Evolutionary conservation across 2,329 filamentous ascomycete genomes (phyloP), one percentile per base, ranked within the genome.

Genomic region (Beauveria bassiana): DNA sequence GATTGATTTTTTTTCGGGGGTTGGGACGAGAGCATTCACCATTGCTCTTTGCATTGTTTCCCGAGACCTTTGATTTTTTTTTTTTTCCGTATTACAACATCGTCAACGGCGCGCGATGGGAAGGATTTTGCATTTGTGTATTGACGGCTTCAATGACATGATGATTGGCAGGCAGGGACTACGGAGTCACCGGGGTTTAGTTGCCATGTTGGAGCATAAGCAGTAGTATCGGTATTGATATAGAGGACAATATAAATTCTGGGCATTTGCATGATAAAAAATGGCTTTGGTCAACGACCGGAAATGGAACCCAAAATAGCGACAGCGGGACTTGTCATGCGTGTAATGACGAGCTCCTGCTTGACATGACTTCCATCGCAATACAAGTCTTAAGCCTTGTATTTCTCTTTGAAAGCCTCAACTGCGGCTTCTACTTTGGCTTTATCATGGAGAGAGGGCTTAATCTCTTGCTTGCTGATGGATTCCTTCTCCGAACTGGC

Each of bases 151-250:
- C 31, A 47, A 54, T 14, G 42, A 42, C 34, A 38, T 38, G 28
- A 47, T 49, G 59, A 54, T n/a, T 20, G 42, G 50, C 50, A 55
- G 47, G n/a, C 18, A 43, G 28, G 24, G 22, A 49, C 38, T 38
- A 34, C 26, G 50, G 58, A 20, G 50, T 54, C 28, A 28, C n/a
- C 46, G 26, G 40, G 38, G 26, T 18, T 40, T 7, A 1, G 31
- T 49, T 40, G 14, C 40, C 49, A 46, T 40, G 24, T 60, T 50
- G 26, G 24, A 47, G 59, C 31, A 61, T 47, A 18, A 46, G 50
- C 46, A 59, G 40, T 26, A 47, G 58, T 49, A 61, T 31, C 18
- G 50, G 31, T 31, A 54, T 61, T 49, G 50, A 54, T 61, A 55
- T 49, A 54, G 31, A 55, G 9, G 28, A 20, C 40, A 46, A 51